A percentile compares a stretch with the other conserved stretches of the same genome.
phyloP scores from a whole-genome alignment of 2,329 filamentous ascomycete genomes.

The Neonectria coccinea region DNA sequence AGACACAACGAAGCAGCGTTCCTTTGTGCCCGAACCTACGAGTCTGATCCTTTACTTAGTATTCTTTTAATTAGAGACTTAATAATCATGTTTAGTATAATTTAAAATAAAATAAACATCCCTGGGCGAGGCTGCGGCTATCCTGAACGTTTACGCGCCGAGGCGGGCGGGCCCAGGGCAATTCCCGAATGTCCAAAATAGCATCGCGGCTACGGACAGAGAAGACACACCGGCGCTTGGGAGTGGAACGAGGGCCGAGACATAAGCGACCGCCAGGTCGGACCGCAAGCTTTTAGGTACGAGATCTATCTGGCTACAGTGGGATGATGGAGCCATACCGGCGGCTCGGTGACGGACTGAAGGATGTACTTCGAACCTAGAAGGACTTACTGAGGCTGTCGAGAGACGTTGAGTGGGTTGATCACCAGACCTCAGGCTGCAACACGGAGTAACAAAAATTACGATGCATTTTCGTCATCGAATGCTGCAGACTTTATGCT shows the following conservation, averaged over 20 bases:
- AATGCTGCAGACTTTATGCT: background rate
- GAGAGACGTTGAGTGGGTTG: background rate
- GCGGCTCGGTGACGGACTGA: background rate
- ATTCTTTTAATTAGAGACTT: too few relatives aligned
- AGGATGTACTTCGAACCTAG: background rate
- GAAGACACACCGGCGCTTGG: conserved; percentile 17
- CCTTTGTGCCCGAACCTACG: background rate
- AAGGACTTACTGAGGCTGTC: background rate
- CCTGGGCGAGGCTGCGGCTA: conserved; percentile 24
- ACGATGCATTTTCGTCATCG: background rate
- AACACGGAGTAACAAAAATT: background rate
- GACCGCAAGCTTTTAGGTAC: conserved; percentile 9
- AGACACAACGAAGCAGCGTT: conserved; percentile 5
- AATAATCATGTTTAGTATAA: too few relatives aligned
- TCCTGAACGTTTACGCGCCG: conserved; percentile 25
- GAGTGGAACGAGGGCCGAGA: conserved; percentile 21
- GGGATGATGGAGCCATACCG: conserved; percentile 13
- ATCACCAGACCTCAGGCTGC: background rate
- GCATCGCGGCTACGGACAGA: conserved; percentile 37
- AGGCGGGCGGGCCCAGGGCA: background rate
- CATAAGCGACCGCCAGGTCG: conserved; percentile 15
- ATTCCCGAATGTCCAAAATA: conserved; percentile 34
- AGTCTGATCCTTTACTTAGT: background rate
- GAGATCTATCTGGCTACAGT: conserved; percentile 2
- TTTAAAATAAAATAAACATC: too few relatives aligned